Evolutionary conservation across 768 basidiomycete genomes (phyloP).

Genomic region (Hydnomerulius pinastri): DNA sequence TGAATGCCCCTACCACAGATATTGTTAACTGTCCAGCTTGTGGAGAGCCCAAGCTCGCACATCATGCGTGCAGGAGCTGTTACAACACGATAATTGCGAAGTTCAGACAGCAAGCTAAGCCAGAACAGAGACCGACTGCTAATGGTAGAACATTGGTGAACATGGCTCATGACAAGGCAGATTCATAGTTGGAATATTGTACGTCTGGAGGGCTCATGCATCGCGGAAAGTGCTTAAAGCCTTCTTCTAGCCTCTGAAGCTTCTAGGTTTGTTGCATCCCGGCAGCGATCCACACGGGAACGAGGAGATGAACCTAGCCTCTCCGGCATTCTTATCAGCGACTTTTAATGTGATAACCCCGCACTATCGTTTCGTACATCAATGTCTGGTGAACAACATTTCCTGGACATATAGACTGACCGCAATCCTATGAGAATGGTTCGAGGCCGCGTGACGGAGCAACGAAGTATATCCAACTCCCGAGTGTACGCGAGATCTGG

Average conservation of each 20-base stretch:
- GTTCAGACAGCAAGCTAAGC: conserved; percentile 21
- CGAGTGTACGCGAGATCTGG: too few relatives aligned
- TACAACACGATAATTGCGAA: conserved; percentile 43
- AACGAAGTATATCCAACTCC: too few relatives aligned
- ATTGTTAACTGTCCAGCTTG: conserved; percentile 91
- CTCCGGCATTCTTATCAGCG: too few relatives aligned
- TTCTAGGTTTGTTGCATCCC: too few relatives aligned
- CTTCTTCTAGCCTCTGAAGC: neutral
- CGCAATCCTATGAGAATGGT: too few relatives aligned
- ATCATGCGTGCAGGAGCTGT: conserved; percentile 83
- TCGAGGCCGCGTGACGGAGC: too few relatives aligned
- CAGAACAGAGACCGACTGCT: neutral
- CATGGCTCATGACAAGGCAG: neutral
- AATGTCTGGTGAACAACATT: neutral
- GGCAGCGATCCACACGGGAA: too few relatives aligned
- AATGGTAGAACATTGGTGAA: conserved; percentile 5
- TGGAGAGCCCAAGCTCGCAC: conserved; percentile 84
- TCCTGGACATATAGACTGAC: too few relatives aligned
- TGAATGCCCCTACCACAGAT: conserved; percentile 48
- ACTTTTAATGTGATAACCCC: too few relatives aligned
- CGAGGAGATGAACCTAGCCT: too few relatives aligned
- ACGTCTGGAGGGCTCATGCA: neutral
- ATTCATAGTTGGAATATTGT: conserved; percentile 2
- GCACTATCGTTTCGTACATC: neutral
- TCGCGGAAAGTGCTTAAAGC: neutral